Evolutionary conservation across 306 rosid genomes (phyloP).

Genomic region (Fragaria ananassa): DNA sequence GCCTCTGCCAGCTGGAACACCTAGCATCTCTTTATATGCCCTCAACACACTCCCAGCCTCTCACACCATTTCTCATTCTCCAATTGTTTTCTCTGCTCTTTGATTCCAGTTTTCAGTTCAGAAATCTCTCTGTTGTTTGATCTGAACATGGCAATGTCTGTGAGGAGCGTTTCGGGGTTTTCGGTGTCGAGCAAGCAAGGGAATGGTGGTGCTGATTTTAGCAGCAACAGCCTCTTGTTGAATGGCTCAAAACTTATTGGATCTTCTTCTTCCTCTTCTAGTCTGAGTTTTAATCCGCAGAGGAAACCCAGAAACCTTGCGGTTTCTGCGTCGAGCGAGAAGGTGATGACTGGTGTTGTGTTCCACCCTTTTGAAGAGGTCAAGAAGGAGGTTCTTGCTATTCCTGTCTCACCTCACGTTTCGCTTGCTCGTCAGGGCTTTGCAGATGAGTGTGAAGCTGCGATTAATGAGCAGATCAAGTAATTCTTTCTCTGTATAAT

Average conservation of each 20-base stretch:
- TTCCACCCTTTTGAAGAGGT: conserved; percentile 84
- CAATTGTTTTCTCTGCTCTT: background rate
- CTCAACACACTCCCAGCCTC: background rate
- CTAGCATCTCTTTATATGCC: conserved; percentile 12
- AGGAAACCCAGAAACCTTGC: conserved; percentile 16
- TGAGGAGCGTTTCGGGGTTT: conserved; percentile 28
- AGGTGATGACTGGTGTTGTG: conserved; percentile 54
- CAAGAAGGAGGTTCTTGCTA: conserved; percentile 61
- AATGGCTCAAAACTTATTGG: background rate
- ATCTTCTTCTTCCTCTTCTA: conserved; percentile 15
- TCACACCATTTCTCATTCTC: conserved; percentile 1
- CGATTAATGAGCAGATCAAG: conserved; percentile 88
- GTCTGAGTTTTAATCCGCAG: conserved; percentile 11
- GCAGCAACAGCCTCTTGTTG: conserved; percentile 5
- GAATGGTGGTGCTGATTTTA: background rate
- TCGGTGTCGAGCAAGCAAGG: conserved; percentile 26
- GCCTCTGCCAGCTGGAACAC: background rate
- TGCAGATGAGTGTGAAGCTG: conserved; percentile 53
- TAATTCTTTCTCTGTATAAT: background rate
- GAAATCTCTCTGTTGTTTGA: conserved; percentile 2
- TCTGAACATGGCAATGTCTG: conserved; percentile 35
- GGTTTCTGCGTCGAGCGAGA: conserved; percentile 32
- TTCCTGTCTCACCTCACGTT: conserved; percentile 53
- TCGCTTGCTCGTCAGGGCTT: conserved; percentile 75
- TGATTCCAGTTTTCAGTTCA: background rate